These are phyloP conservation scores for Lupinus albus DNA, from an alignment of 306 rosid species.

Conservation along the genomic window DNA sequence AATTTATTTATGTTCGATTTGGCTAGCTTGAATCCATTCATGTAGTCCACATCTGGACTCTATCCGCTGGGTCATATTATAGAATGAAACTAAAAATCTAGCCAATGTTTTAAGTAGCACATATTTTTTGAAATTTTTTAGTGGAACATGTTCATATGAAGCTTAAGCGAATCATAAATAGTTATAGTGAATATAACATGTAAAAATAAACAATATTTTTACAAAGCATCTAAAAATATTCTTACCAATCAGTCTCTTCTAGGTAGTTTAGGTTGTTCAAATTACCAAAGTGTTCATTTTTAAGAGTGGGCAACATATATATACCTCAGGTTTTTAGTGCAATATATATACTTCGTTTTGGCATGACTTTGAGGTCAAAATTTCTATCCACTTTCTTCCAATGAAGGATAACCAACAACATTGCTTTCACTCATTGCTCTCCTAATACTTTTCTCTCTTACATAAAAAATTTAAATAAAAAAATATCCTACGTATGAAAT, in stretches of 20 bases:
- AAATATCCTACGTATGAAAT: background rate
- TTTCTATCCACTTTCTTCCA: background rate
- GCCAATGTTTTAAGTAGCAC: background rate
- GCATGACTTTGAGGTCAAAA: background rate
- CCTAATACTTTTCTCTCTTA: background rate
- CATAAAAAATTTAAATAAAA: background rate
- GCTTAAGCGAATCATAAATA: no score
- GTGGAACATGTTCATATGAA: no score
- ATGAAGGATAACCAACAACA: background rate
- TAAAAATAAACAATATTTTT: no score
- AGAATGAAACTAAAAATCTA: background rate
- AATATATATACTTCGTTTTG: background rate
- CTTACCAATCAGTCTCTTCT: no score
- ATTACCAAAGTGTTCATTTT: background rate
- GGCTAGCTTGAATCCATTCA: no score
- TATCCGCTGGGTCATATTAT: background rate
- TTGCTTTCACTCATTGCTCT: background rate
- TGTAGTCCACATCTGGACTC: no score
- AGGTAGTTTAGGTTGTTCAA: no score
- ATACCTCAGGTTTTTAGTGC: background rate
- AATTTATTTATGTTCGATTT: no score
- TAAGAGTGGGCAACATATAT: slow-evolving; percentile 14
- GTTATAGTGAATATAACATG: no score
- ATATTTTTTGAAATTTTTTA: no score
- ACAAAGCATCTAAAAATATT: no score